Conservation (phyloP, 169 alveolate genomes). For the Plasmodium knowlesi region DNA sequence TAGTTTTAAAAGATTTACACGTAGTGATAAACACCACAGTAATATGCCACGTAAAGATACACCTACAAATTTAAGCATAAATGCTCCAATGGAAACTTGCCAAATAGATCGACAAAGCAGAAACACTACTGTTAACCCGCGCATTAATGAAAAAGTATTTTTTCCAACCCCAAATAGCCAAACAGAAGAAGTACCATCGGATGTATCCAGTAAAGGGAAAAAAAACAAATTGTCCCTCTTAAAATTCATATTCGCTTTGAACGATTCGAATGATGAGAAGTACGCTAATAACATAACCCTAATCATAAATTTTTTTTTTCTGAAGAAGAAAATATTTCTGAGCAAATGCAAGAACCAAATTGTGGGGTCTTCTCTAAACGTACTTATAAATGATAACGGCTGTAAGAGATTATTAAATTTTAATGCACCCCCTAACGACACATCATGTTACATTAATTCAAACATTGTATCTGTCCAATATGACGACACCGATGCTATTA, state of each 20-base stretch:
- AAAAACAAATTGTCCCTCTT: slow-evolving; percentile 15
- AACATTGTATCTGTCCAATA: slow-evolving; percentile 18
- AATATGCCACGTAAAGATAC: background rate
- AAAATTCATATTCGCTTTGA: slow-evolving; percentile 48
- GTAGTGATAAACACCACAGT: background rate
- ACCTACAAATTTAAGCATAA: background rate
- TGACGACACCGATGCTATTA: background rate
- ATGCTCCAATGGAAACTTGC: background rate
- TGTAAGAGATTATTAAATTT: slow-evolving; percentile 13
- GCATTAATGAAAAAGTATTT: background rate
- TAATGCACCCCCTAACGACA: background rate
- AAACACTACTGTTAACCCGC: background rate
- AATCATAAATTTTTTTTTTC: slow-evolving; percentile 28
- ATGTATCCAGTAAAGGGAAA: background rate
- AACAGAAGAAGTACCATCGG: slow-evolving; percentile 1
- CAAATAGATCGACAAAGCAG: background rate
- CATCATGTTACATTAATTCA: slow-evolving; percentile 38
- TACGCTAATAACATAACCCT: slow-evolving; percentile 11
- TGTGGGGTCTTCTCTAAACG: slow-evolving; percentile 30
- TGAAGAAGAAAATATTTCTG: slow-evolving; percentile 19
- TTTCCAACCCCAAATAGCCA: background rate
- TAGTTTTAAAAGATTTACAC: background rate
- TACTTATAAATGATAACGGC: slow-evolving; percentile 24
- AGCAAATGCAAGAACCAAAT: slow-evolving; percentile 19
- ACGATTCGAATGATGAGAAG: slow-evolving; percentile 11